phyloP scores from a whole-genome alignment of 768 basidiomycete genomes.

The Sarcomyxa edulis region DNA sequence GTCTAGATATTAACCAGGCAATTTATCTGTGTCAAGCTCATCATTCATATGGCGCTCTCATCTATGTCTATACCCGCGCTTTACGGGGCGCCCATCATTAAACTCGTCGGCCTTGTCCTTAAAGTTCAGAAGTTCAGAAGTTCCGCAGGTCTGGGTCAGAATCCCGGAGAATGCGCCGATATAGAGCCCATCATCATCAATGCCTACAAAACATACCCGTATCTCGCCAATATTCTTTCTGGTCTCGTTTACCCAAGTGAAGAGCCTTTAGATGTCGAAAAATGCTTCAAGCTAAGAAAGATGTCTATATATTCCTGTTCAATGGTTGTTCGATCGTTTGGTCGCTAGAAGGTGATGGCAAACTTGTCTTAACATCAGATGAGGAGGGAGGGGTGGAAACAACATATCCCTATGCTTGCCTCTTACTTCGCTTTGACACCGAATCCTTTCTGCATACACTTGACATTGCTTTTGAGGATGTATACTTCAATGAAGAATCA shows the following conservation, averaged over 20 bases:
- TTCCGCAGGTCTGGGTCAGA: conserved; percentile 36
- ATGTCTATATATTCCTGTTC: conserved; percentile 81
- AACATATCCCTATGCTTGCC: conserved; percentile 84
- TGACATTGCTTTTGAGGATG: conserved; percentile 92
- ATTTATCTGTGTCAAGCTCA: conserved; percentile 80
- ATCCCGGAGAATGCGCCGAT: conserved; percentile 16
- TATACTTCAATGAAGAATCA: conserved; percentile 78
- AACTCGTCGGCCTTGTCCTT: conserved; percentile 73
- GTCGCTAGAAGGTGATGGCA: conserved; percentile 69
- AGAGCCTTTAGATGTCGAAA: conserved; percentile 58
- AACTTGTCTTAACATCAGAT: conserved; percentile 68
- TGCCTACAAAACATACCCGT: conserved; percentile 90
- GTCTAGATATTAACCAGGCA: conserved; percentile 90
- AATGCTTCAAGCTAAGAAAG: conserved; percentile 65
- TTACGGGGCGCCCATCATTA: conserved; percentile 85
- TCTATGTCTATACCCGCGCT: conserved; percentile 90
- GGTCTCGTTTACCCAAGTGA: conserved; percentile 87
- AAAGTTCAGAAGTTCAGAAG: conserved; percentile 57
- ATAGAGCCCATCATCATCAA: conserved; percentile 61
- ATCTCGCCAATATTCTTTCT: conserved; percentile 73
- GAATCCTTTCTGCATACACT: conserved; percentile 92
- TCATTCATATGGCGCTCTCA: conserved; percentile 86
- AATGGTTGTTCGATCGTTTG: conserved; percentile 73
- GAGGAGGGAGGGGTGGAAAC: conserved; percentile 74
- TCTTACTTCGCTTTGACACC: conserved; percentile 83